A percentile compares a stretch with the other conserved stretches of the same genome.
These are phyloP conservation scores for Wallacemonas sp. DNA, from an alignment of 208 protist genomes.

Conservation along the genomic window DNA sequence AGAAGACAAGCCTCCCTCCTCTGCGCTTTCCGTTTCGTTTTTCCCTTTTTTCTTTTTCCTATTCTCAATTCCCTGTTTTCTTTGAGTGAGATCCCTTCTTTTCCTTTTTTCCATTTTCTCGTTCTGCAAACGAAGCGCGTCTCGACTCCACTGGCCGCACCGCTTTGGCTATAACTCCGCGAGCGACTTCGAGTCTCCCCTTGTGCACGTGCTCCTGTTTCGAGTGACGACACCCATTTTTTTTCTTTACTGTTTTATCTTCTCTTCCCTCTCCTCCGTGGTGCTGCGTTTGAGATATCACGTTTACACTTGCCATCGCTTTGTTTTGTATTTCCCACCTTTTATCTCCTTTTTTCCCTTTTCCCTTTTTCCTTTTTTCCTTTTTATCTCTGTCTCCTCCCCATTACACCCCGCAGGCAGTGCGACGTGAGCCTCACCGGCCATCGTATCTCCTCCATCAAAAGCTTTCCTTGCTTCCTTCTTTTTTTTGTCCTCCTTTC, in stretches of 20 bases:
- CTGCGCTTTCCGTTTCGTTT: background rate
- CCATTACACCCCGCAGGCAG: too few relatives aligned
- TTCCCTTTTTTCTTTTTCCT: background rate
- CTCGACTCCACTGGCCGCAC: too few relatives aligned
- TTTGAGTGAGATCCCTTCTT: background rate
- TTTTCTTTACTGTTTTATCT: conserved; percentile 7
- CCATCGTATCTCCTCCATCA: background rate
- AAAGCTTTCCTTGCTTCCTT: conserved; percentile 5
- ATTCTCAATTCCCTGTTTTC: background rate
- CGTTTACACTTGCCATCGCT: background rate
- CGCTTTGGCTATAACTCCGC: too few relatives aligned
- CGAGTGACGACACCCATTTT: too few relatives aligned
- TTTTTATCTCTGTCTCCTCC: too few relatives aligned
- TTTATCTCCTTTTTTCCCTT: background rate
- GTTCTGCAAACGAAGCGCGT: too few relatives aligned
- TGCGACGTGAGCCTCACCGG: too few relatives aligned
- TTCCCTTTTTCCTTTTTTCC: background rate
- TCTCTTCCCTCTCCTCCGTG: background rate
- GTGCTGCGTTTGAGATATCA: background rate
- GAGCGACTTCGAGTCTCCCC: too few relatives aligned
- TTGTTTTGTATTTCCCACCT: background rate
- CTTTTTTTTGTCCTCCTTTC: background rate
- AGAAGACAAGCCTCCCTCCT: too few relatives aligned
- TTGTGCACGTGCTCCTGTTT: too few relatives aligned
- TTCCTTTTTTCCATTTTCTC: background rate